Evolutionary conservation across 2,329 filamentous ascomycete genomes (phyloP).

Genomic region (Colletotrichum brevisporum): DNA sequence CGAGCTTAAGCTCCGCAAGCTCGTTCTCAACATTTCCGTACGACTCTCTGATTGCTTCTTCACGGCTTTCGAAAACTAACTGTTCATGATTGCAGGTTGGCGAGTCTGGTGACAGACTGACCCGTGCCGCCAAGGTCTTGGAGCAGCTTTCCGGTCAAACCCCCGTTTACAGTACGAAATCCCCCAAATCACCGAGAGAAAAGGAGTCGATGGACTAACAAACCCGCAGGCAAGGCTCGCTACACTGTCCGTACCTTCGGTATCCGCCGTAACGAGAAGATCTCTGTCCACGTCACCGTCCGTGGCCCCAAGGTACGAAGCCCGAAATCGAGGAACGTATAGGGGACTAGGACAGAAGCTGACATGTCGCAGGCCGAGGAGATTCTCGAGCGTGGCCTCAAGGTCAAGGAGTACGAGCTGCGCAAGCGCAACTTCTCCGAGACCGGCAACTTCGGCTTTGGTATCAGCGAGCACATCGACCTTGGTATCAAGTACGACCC

Average conservation of each 20-base stretch:
- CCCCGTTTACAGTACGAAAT: conserved; percentile 93
- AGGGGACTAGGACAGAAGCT: neutral
- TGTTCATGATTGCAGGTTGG: conserved; percentile 70
- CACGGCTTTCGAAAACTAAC: neutral
- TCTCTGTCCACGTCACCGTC: conserved; percentile 98
- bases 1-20: conserved; percentile 99
- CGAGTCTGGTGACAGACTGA: conserved; percentile 99
- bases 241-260: conserved; percentile 99
- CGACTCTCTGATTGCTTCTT: neutral
- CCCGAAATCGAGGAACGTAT: neutral
- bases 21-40: conserved; percentile 96
- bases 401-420: conserved; percentile 99
- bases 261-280: conserved; percentile 99
- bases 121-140: conserved; percentile 99
- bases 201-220: conserved; percentile 40
- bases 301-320: conserved; percentile 82
- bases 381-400: conserved; percentile 99
- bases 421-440: conserved; percentile 99
- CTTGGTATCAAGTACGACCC: conserved; percentile 99
- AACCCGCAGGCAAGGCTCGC: conserved; percentile 88
- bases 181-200: neutral
- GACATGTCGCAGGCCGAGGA: conserved; percentile 81
- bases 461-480: conserved; percentile 99
- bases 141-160: conserved; percentile 99
- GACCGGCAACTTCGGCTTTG: conserved; percentile 99